Percentiles rank a stretch among this genome's conserved stretches.
Evolutionary conservation across 495 filamentous ascomycete species (phyloP).

Genomic region (Lasiosphaeria hispida): DNA sequence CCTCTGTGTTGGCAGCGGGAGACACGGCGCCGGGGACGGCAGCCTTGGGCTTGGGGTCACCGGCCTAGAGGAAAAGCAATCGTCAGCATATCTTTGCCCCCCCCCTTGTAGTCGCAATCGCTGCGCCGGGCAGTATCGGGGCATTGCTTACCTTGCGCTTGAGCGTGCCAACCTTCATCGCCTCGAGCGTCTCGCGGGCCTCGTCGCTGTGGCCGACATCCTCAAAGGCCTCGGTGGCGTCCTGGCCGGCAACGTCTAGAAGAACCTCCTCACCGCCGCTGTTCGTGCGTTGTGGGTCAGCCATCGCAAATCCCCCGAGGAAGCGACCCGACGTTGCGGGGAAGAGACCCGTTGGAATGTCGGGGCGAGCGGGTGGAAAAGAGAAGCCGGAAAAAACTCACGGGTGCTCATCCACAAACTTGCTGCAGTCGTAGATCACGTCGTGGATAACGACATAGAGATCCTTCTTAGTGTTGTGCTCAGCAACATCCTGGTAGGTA

Average conservation of each 20-base stretch:
- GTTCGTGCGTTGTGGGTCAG: constrained; percentile 15
- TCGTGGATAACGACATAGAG: constrained; percentile 90
- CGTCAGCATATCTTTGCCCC: constrained; percentile 2
- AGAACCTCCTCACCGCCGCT: constrained; percentile 99
- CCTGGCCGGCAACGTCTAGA: constrained; percentile 92
- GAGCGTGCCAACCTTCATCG: constrained; percentile 72
- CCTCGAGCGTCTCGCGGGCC: constrained; percentile 87
- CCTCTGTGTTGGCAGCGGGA: constrained; percentile 48
- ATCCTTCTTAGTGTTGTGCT: constrained; percentile 95
- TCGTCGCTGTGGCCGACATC: constrained; percentile 99
- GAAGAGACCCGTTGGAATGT: not conserved
- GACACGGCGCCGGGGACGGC: constrained; percentile 44
- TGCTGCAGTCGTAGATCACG: constrained; percentile 85
- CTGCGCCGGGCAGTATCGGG: not conserved
- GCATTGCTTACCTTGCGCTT: constrained; percentile 73
- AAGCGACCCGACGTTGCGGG: constrained; percentile 10
- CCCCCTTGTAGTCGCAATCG: not conserved
- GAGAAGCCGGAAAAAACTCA: constrained; percentile 54
- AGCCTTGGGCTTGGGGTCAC: constrained; percentile 75
- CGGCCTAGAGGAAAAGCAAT: constrained; percentile 54
- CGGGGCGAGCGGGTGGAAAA: not conserved
- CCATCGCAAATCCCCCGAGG: not conserved
- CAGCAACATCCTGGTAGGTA: constrained; percentile 80
- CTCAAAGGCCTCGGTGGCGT: constrained; percentile 97
- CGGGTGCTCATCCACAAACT: constrained; percentile 98